Conservation (phyloP, 2,329 filamentous ascomycete genomes). For the Trichoderma sp. region DNA sequence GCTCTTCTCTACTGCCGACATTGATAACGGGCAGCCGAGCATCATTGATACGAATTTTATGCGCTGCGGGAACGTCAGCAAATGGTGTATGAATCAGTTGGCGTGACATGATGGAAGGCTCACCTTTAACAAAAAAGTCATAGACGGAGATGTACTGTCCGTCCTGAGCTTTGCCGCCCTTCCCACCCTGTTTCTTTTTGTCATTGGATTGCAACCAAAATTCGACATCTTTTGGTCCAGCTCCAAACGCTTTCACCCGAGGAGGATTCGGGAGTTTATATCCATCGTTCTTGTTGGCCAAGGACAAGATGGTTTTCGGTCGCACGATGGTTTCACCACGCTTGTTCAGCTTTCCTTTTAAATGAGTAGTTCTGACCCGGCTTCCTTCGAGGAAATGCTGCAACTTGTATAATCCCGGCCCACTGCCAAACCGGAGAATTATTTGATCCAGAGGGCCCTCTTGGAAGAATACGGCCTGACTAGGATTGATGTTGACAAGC, state of each 20-base stretch:
- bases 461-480: conserved; percentile 34
- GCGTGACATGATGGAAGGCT: conserved; percentile 23
- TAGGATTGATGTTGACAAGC: conserved; percentile 32
- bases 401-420: conserved; percentile 21
- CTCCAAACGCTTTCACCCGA: conserved; percentile 33
- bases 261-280: conserved; percentile 28
- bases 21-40: conserved; percentile 53
- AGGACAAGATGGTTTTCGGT: conserved; percentile 36
- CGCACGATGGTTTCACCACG: conserved; percentile 33
- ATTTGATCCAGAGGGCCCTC: conserved; percentile 25
- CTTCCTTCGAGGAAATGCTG: conserved; percentile 39
- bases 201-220: conserved; percentile 44
- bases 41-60: conserved; percentile 36
- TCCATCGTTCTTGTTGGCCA: conserved; percentile 37
- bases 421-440: conserved; percentile 14
- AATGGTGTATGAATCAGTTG: background rate
- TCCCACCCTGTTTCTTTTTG: conserved; percentile 6
- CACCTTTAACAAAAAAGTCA: conserved; percentile 46
- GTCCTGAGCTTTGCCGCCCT: conserved; percentile 23
- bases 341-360: conserved; percentile 33
- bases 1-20: conserved; percentile 50
- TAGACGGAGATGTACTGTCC: conserved; percentile 49
- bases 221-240: conserved; percentile 49
- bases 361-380: conserved; percentile 39
- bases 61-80: conserved; percentile 25